Conservation (phyloP, 306 rosid genomes). For the Cucumis cinereus region DNA sequence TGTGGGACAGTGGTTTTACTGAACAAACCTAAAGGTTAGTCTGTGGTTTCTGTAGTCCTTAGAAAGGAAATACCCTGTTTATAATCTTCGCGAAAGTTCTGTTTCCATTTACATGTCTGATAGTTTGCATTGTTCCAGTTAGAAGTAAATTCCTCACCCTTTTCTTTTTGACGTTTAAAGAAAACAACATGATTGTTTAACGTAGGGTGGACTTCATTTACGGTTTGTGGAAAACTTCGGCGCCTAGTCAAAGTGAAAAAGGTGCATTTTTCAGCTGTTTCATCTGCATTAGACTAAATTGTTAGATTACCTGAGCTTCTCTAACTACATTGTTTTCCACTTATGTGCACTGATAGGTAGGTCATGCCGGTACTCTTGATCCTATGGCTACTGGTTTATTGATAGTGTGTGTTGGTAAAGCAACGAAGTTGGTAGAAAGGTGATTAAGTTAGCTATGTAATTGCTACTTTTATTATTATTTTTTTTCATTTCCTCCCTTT, state of each 20-base stretch:
- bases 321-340: neutral
- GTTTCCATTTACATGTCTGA: neutral
- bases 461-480: neutral
- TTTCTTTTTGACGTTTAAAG: neutral
- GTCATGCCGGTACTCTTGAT: conserved; percentile 97
- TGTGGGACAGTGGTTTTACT: conserved; percentile 71
- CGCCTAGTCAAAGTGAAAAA: conserved; percentile 90
- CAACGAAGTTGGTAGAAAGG: conserved; percentile 83
- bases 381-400: conserved; percentile 98
- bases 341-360: conserved; percentile 50
- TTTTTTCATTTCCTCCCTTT: neutral
- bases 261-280: conserved; percentile 26
- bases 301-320: conserved; percentile 3
- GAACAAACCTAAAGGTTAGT: conserved; percentile 87
- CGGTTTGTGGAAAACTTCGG: conserved; percentile 91
- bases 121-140: neutral
- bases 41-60: neutral
- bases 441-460: conserved; percentile 8
- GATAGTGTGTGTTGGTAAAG: conserved; percentile 92
- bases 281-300: neutral
- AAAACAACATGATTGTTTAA: conserved; percentile 6
- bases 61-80: neutral
- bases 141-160: neutral
- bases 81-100: neutral
- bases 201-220: conserved; percentile 96